phyloP scores from a whole-genome alignment of 257 asterid genomes.

The Schizonepeta tenuifolia region DNA sequence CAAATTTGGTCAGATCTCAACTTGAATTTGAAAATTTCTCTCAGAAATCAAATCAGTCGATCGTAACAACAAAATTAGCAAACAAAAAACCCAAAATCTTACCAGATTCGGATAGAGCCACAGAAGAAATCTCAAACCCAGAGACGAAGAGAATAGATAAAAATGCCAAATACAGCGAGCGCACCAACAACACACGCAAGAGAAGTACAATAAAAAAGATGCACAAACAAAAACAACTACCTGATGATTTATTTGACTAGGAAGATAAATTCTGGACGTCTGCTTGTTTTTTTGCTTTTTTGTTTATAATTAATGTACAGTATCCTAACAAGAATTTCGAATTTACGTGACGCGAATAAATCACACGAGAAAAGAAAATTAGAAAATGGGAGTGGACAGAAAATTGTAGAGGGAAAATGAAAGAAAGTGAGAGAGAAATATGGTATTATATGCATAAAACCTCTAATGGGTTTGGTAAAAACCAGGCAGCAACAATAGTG shows the following conservation, averaged over 20 bases:
- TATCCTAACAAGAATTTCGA: slow-evolving; percentile 25
- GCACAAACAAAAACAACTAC: slow-evolving; percentile 29
- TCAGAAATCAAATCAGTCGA: slow-evolving; percentile 26
- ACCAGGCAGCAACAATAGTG: slow-evolving; percentile 24
- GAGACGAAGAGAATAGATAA: background rate
- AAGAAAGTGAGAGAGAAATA: background rate
- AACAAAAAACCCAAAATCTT: slow-evolving; percentile 24
- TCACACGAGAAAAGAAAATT: background rate
- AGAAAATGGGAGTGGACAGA: background rate
- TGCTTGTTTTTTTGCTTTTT: slow-evolving; percentile 8
- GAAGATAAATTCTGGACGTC: slow-evolving; percentile 28
- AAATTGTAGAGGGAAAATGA: background rate
- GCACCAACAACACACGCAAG: background rate
- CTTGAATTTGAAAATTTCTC: slow-evolving; percentile 28
- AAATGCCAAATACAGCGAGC: slow-evolving; percentile 15
- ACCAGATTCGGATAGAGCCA: slow-evolving; percentile 6
- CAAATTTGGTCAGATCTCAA: slow-evolving; percentile 48
- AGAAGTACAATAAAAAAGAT: background rate
- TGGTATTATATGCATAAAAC: slow-evolving; percentile 38
- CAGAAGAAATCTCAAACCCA: slow-evolving; percentile 15
- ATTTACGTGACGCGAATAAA: slow-evolving; percentile 47
- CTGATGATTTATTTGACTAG: slow-evolving; percentile 32
- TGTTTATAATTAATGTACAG: slow-evolving; percentile 3
- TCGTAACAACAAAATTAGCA: background rate
- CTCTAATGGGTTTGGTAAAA: slow-evolving; percentile 51